phyloP scores from a whole-genome alignment of 208 protist genomes.

The Plasmodiophora brassicae region DNA sequence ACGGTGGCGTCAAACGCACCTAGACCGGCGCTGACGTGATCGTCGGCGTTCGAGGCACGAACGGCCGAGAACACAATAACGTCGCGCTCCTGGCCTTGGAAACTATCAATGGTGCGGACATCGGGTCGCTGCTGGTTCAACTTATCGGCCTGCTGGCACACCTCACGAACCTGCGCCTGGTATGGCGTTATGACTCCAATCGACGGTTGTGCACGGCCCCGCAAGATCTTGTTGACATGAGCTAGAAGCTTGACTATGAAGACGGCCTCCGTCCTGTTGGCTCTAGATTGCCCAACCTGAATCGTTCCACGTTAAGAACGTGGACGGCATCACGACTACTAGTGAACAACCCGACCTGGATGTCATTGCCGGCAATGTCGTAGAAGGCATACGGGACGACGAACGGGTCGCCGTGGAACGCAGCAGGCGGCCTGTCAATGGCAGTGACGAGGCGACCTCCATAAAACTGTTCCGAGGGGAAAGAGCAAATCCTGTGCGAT shows the following conservation, averaged over 20 bases:
- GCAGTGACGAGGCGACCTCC: background rate
- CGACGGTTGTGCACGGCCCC: background rate
- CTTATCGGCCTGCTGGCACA: background rate
- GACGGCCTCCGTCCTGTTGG: background rate
- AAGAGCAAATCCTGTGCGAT: constrained; percentile 18
- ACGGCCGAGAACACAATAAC: background rate
- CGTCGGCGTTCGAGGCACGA: background rate
- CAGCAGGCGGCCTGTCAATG: background rate
- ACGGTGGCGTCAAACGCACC: background rate
- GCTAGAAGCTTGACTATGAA: background rate
- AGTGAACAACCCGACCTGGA: too few species aligned
- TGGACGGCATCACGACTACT: background rate
- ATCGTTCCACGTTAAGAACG: background rate
- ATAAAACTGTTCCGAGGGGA: constrained; percentile 41
- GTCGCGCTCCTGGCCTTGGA: constrained; percentile 19
- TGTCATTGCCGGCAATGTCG: background rate
- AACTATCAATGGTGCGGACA: constrained; percentile 11
- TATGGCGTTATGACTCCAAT: constrained; percentile 42
- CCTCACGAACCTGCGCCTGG: background rate
- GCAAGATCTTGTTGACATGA: background rate
- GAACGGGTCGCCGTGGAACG: background rate
- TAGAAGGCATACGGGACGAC: background rate
- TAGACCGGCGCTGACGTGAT: background rate
- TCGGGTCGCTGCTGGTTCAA: background rate
- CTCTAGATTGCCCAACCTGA: background rate